phyloP scores from a whole-genome alignment of 2,329 filamentous ascomycete genomes.

The Ophiostoma populinum region DNA sequence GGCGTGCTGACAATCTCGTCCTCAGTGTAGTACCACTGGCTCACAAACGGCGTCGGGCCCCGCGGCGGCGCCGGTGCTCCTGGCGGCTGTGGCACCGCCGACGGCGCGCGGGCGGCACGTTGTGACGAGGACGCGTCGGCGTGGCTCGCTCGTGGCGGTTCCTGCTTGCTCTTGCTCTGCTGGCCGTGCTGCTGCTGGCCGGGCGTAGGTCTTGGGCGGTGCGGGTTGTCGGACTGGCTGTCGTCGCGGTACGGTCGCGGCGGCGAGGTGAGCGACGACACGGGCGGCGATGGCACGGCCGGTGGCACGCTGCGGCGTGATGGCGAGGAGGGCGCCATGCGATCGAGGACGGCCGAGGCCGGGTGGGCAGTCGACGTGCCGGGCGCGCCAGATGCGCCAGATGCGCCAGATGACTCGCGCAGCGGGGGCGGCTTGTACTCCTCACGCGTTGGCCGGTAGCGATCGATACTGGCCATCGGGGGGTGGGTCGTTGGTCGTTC shows the following conservation, averaged over 20 bases:
- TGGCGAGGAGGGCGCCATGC: conserved; percentile 1
- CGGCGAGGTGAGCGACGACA: conserved; percentile 36
- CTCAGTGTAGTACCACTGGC: conserved; percentile 80
- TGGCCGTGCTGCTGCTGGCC: neutral
- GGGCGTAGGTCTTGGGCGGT: conserved; percentile 17
- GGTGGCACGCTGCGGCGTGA: conserved; percentile 38
- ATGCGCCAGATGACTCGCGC: conserved; percentile 14
- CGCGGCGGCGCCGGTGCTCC: neutral
- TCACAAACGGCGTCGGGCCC: conserved; percentile 15
- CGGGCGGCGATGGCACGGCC: conserved; percentile 42
- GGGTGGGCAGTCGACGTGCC: neutral
- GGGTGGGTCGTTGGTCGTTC: too few relatives aligned
- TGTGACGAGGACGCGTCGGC: too few relatives aligned
- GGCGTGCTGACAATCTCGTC: conserved; percentile 72
- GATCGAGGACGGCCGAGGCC: conserved; percentile 18
- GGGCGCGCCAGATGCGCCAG: neutral
- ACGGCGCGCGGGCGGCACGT: too few relatives aligned
- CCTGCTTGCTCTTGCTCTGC: neutral
- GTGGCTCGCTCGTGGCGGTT: too few relatives aligned
- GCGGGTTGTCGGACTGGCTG: conserved; percentile 23
- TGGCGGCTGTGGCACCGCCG: neutral
- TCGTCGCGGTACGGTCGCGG: too few relatives aligned
- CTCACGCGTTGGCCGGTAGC: conserved; percentile 39
- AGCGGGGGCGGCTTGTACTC: conserved; percentile 37
- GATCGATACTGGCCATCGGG: conserved; percentile 41